phyloP scores from a whole-genome alignment of 1,284 basidiomycete genomes.

The Austroboletus novae-zelandiae region DNA sequence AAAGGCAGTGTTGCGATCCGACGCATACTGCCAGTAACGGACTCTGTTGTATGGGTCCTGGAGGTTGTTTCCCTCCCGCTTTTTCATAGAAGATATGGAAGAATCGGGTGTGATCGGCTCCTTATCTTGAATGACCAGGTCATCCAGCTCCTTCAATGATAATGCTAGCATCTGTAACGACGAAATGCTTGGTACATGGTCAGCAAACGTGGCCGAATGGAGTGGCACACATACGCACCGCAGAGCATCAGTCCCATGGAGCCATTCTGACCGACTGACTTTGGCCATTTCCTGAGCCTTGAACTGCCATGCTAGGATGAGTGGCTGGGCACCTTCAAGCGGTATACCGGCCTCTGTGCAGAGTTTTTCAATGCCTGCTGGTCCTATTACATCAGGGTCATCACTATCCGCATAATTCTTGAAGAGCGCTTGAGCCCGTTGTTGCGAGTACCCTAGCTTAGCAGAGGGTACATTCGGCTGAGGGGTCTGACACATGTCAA shows the following conservation, averaged over 20 bases:
- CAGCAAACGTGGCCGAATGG: slow-evolving; percentile 1
- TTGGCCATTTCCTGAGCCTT: slow-evolving; percentile 67
- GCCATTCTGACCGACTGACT: slow-evolving; percentile 65
- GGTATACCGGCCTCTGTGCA: slow-evolving; percentile 64
- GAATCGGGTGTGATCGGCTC: slow-evolving; percentile 28
- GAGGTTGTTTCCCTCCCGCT: slow-evolving; percentile 11
- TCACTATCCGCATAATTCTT: slow-evolving; percentile 60
- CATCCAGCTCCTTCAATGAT: slow-evolving; percentile 59
- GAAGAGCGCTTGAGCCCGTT: slow-evolving; percentile 57
- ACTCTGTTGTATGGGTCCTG: slow-evolving; percentile 55
- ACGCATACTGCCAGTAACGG: slow-evolving; percentile 49
- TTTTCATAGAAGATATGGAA: slow-evolving; percentile 35
- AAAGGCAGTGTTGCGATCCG: slow-evolving; percentile 53
- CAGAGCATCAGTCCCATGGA: slow-evolving; percentile 51
- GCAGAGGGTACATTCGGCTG: slow-evolving; percentile 16
- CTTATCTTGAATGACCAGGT: slow-evolving; percentile 54
- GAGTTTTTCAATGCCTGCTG: slow-evolving; percentile 64
- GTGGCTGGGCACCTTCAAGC: slow-evolving; percentile 65
- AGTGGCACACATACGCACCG: slow-evolving; percentile 43
- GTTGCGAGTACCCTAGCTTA: slow-evolving; percentile 48
- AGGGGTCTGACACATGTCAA: not conserved
- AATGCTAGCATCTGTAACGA: slow-evolving; percentile 48
- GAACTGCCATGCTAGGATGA: slow-evolving; percentile 72
- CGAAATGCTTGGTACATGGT: slow-evolving; percentile 48
- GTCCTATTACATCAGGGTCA: slow-evolving; percentile 54